A percentile compares a stretch with the other conserved stretches of the same genome.
These are phyloP conservation scores for Ambrosiella xylebori DNA, from an alignment of 2,329 filamentous ascomycete genomes.

Conservation along the genomic window DNA sequence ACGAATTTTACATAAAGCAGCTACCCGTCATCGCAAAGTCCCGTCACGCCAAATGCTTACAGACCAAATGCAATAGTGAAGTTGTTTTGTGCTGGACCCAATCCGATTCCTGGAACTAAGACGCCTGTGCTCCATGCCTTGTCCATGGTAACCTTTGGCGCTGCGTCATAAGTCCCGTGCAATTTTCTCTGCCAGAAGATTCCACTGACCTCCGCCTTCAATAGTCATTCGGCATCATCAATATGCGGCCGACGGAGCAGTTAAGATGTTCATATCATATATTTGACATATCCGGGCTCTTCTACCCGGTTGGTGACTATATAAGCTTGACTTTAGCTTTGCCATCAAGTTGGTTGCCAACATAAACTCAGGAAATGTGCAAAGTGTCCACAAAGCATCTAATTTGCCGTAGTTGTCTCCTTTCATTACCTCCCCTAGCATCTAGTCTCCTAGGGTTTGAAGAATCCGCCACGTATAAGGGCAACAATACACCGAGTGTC, in stretches of 20 bases:
- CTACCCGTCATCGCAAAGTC: not conserved
- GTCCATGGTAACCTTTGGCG: conserved; percentile 1
- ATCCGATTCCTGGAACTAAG: conserved; percentile 2
- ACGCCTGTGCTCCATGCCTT: conserved; percentile 5
- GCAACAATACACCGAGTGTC: not conserved
- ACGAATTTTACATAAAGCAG: too few species aligned
- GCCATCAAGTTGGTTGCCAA: too few species aligned
- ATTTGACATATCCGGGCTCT: too few species aligned
- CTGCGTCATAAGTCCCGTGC: conserved; percentile 1
- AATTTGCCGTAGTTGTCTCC: not conserved
- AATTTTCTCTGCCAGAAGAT: not conserved
- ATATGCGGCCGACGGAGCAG: not conserved
- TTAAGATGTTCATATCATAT: too few species aligned
- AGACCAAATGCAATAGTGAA: not conserved
- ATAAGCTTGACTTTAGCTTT: too few species aligned
- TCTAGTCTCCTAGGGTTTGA: not conserved
- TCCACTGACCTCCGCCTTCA: not conserved
- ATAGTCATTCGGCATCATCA: not conserved
- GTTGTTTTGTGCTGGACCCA: not conserved
- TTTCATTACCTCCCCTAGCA: not conserved
- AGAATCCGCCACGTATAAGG: not conserved
- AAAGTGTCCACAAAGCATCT: not conserved
- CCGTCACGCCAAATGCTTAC: conserved; percentile 2
- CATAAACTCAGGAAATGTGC: too few species aligned
- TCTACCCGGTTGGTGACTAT: too few species aligned